phyloP scores from a whole-genome alignment of 2,329 filamentous ascomycete genomes.

The Dendryphion nanum region DNA sequence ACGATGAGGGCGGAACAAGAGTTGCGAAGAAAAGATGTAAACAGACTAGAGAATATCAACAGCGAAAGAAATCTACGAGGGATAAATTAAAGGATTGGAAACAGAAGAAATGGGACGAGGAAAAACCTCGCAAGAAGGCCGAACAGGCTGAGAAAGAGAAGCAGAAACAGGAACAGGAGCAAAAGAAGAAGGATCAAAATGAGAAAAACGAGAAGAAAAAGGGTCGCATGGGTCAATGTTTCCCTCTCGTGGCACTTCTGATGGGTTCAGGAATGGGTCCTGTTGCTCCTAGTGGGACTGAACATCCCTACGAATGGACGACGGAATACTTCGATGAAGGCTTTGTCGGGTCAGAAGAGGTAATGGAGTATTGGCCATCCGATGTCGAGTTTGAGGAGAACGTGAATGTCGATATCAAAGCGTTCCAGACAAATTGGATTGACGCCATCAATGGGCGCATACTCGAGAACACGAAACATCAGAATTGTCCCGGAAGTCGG shows the following conservation, averaged over 20 bases:
- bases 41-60: neutral
- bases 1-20: neutral
- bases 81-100: too few species aligned
- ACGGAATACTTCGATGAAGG: slow-evolving; percentile 3
- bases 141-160: too few species aligned
- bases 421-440: too few species aligned
- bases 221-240: slow-evolving; percentile 1
- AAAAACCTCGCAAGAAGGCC: neutral
- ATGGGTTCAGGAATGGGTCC: neutral
- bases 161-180: neutral
- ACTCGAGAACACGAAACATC: too few species aligned
- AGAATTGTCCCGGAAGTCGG: too few species aligned
- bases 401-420: too few species aligned
- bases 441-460: too few species aligned
- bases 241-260: slow-evolving; percentile 1
- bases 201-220: neutral
- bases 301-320: neutral
- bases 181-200: slow-evolving; percentile 1
- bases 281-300: neutral
- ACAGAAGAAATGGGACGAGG: neutral
- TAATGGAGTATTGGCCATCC: neutral
- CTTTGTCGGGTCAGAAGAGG: slow-evolving; percentile 1
- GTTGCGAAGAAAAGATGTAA: neutral
- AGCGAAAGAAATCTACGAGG: too few species aligned
- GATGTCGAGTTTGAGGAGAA: too few species aligned